Percentiles rank a stretch among this genome's conserved stretches.
These are phyloP conservation scores for Cladosporium oxysporum DNA, from an alignment of 2,329 filamentous ascomycete genomes.

Conservation along the genomic window DNA sequence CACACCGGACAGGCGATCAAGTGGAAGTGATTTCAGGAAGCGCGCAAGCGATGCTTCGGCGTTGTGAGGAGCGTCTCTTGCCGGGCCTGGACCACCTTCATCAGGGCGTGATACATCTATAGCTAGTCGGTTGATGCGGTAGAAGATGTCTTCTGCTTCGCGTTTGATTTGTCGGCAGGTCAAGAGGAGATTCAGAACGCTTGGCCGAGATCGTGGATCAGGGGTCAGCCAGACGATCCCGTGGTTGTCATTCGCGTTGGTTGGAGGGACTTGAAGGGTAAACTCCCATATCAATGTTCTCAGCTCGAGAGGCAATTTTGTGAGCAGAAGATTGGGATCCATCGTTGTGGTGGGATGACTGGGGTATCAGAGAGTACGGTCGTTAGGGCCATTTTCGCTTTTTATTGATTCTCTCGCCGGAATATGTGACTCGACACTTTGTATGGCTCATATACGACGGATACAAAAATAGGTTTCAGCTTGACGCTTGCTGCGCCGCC, in stretches of 20 bases:
- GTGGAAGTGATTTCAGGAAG: background rate
- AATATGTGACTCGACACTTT: background rate
- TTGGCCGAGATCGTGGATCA: background rate
- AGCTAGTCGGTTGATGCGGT: constrained; percentile 12
- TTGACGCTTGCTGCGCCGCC: background rate
- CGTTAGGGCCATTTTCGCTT: background rate
- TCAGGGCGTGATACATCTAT: background rate
- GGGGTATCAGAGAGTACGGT: background rate
- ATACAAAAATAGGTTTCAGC: constrained; percentile 5
- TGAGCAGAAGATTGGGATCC: background rate
- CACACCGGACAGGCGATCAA: background rate
- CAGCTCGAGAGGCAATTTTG: background rate
- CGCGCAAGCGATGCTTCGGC: background rate
- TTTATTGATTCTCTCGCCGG: background rate
- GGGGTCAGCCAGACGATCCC: constrained; percentile 2
- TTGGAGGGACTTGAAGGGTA: background rate
- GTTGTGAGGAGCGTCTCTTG: background rate
- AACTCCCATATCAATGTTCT: background rate
- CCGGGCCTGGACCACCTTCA: background rate
- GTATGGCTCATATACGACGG: background rate
- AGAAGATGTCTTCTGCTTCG: constrained; percentile 21
- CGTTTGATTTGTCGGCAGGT: constrained; percentile 18
- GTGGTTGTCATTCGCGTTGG: background rate
- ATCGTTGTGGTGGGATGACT: background rate
- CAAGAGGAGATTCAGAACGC: constrained; percentile 17